Evolutionary conservation across 306 rosid species (phyloP).

Genomic region (Trifolium fragiferum): DNA sequence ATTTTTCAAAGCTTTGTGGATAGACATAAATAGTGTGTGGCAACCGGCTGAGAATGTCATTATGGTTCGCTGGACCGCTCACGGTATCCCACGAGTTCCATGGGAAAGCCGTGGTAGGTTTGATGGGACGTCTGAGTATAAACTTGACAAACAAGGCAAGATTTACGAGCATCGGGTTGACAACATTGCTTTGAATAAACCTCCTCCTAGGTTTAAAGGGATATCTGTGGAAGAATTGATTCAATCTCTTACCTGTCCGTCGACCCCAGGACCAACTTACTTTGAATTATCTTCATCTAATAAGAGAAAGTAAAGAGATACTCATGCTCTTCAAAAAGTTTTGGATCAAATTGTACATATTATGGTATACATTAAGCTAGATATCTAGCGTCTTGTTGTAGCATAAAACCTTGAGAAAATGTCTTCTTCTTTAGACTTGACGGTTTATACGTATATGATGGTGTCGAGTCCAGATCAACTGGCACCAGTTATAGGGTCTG

Average conservation of each 20-base stretch:
- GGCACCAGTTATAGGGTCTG: constrained; percentile 42
- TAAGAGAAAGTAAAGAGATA: constrained; percentile 41
- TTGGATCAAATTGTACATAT: constrained; percentile 53
- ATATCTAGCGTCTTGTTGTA: constrained; percentile 32
- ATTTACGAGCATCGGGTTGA: constrained; percentile 80
- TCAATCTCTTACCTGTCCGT: constrained; percentile 72
- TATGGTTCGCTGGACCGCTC: constrained; percentile 89
- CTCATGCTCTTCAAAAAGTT: constrained; percentile 47
- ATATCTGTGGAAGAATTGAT: constrained; percentile 63
- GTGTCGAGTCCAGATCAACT: constrained; percentile 27
- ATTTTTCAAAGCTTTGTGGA: constrained; percentile 82
- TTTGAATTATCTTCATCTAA: constrained; percentile 62
- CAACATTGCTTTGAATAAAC: constrained; percentile 66
- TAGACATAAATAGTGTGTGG: constrained; percentile 72
- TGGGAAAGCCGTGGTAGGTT: constrained; percentile 91
- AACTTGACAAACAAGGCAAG: constrained; percentile 89
- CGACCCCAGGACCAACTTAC: constrained; percentile 83
- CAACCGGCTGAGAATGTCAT: constrained; percentile 79
- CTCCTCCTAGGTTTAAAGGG: constrained; percentile 74
- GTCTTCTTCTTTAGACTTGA: constrained; percentile 16
- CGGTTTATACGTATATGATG: constrained; percentile 17
- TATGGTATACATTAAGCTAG: constrained; percentile 39
- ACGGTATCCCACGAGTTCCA: constrained; percentile 85
- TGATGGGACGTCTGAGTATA: constrained; percentile 86
- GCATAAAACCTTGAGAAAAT: constrained; percentile 24